Conservation (phyloP, 2,329 filamentous ascomycete genomes). For the Cladosporium oxysporum region DNA sequence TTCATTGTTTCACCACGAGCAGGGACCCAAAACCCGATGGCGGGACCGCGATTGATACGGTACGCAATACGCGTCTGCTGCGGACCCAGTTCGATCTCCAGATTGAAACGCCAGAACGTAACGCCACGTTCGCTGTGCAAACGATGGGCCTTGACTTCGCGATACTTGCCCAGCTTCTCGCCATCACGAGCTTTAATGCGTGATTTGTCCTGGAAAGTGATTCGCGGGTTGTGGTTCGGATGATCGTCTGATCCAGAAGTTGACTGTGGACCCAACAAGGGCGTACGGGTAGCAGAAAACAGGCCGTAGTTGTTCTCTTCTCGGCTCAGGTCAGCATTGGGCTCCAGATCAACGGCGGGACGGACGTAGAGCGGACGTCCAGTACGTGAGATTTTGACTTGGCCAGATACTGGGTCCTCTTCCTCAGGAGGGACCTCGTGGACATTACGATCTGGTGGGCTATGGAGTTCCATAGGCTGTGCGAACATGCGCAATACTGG, state of each 20-base stretch:
- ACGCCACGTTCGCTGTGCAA: slow-evolving; percentile 82
- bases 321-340: slow-evolving; percentile 74
- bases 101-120: slow-evolving; percentile 96
- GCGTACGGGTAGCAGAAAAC: slow-evolving; percentile 60
- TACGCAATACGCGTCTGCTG: slow-evolving; percentile 87
- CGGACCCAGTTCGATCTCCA: slow-evolving; percentile 82
- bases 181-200: slow-evolving; percentile 65
- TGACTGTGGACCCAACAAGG: slow-evolving; percentile 33
- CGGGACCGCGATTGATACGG: slow-evolving; percentile 88
- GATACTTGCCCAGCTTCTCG: slow-evolving; percentile 77
- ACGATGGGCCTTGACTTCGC: slow-evolving; percentile 78
- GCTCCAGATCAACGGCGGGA: slow-evolving; percentile 82
- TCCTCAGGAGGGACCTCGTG: slow-evolving; percentile 72
- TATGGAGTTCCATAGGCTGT: slow-evolving; percentile 79
- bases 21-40: slow-evolving; percentile 93
- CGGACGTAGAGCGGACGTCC: slow-evolving; percentile 86
- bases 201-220: slow-evolving; percentile 45
- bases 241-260: slow-evolving; percentile 16
- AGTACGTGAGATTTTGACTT: slow-evolving; percentile 80
- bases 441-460: slow-evolving; percentile 72
- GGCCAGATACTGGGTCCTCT: slow-evolving; percentile 84
- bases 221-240: slow-evolving; percentile 29
- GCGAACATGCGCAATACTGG: slow-evolving; percentile 83
- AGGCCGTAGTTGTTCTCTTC: slow-evolving; percentile 80
- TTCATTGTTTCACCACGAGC: slow-evolving; percentile 86